These are phyloP conservation scores for Hippophae rhamnoides DNA, from an alignment of 306 rosid species.

Conservation along the genomic window DNA sequence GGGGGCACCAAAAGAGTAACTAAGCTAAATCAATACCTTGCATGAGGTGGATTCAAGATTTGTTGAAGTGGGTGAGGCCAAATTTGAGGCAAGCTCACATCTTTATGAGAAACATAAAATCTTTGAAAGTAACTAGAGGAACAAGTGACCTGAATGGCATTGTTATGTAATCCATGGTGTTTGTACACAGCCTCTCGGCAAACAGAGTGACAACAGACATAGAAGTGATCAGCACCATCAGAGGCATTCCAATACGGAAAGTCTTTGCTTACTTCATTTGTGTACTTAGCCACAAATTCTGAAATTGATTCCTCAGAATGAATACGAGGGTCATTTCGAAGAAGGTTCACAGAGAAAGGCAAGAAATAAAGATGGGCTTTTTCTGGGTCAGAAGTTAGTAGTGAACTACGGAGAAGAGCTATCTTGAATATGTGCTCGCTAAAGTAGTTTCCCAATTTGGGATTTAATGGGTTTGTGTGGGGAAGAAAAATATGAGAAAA, in stretches of 20 bases:
- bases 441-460: slow-evolving; percentile 26
- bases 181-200: slow-evolving; percentile 23
- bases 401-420: slow-evolving; percentile 15
- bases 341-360: slow-evolving; percentile 26
- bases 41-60: slow-evolving; percentile 16
- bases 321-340: slow-evolving; percentile 21
- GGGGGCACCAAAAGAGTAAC: too few species aligned
- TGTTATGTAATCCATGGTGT: slow-evolving; percentile 11
- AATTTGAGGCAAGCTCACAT: slow-evolving; percentile 23
- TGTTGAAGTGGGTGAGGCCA: slow-evolving; percentile 23
- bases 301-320: slow-evolving; percentile 24
- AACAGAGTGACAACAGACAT: slow-evolving; percentile 27
- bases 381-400: slow-evolving; percentile 10
- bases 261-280: slow-evolving; percentile 2
- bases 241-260: slow-evolving; percentile 23
- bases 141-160: slow-evolving; percentile 30
- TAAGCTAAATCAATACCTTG: slow-evolving; percentile 7
- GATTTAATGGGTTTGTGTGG: slow-evolving; percentile 20
- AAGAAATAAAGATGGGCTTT: slow-evolving; percentile 24
- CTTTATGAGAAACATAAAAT: slow-evolving; percentile 22
- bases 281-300: slow-evolving; percentile 13
- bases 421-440: slow-evolving; percentile 33
- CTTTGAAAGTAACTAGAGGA: slow-evolving; percentile 29
- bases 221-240: slow-evolving; percentile 23
- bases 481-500: slow-evolving; percentile 20